Evolutionary conservation across 441 rosid genomes (phyloP).

Genomic region (Croton laevigatus): DNA sequence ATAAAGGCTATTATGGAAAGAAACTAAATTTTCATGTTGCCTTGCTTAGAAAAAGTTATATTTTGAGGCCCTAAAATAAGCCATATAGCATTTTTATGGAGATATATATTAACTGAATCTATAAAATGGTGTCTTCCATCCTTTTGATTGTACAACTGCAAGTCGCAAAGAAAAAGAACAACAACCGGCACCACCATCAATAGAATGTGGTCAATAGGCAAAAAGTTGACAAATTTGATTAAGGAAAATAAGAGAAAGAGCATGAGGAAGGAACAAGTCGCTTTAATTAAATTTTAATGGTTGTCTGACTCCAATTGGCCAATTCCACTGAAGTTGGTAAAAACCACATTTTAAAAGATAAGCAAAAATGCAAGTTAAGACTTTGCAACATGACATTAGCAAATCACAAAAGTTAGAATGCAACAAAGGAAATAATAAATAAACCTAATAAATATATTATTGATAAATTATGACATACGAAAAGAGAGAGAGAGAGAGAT

Average conservation of each 20-base stretch:
- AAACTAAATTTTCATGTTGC: neutral
- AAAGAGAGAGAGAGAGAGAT: neutral
- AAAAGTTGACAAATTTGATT: constrained; percentile 3
- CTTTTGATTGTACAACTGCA: neutral
- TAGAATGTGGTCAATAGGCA: neutral
- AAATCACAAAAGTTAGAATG: neutral
- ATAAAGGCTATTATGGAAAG: constrained; percentile 3
- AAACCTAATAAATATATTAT: neutral
- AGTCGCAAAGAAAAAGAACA: neutral
- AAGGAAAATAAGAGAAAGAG: neutral
- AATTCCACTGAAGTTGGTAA: neutral
- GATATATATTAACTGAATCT: neutral
- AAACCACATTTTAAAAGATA: neutral
- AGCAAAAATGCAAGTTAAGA: neutral
- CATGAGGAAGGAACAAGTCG: neutral
- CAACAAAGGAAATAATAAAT: neutral
- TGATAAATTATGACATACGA: neutral
- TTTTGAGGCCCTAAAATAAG: neutral
- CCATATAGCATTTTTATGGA: neutral
- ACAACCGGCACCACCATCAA: neutral
- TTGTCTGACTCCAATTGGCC: neutral
- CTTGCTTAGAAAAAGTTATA: neutral
- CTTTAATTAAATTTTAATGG: neutral
- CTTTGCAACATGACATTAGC: neutral
- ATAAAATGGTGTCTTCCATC: neutral